Evolutionary conservation across 179 eudicot genomes (phyloP).

Genomic region (Gypsophila paniculata): DNA sequence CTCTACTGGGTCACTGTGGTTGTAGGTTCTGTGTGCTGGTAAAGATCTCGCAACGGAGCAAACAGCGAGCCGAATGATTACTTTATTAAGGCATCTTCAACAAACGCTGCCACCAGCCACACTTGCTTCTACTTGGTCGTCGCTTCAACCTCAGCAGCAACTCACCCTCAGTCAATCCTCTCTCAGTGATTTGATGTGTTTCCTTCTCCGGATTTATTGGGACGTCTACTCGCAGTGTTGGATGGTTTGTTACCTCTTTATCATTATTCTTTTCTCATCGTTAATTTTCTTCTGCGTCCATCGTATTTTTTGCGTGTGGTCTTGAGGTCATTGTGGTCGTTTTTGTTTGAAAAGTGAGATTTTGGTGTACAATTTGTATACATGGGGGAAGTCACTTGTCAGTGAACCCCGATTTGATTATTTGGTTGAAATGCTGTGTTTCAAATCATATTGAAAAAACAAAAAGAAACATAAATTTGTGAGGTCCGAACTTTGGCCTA

Average conservation of each 20-base stretch:
- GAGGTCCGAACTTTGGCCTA: no score
- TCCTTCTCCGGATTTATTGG: background rate
- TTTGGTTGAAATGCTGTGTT: background rate
- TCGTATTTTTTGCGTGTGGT: conserved; percentile 8
- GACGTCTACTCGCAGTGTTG: background rate
- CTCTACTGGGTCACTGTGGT: no score
- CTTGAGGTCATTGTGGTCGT: conserved; percentile 7
- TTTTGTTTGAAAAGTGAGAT: conserved; percentile 16
- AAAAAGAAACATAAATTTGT: background rate
- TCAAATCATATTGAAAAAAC: background rate
- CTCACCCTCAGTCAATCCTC: conserved; percentile 38
- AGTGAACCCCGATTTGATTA: background rate
- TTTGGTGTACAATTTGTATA: conserved; percentile 26
- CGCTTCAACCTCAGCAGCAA: conserved; percentile 44
- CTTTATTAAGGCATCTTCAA: conserved; percentile 37
- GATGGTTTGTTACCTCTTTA: conserved; percentile 9
- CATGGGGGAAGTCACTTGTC: conserved; percentile 15
- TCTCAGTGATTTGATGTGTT: conserved; percentile 25
- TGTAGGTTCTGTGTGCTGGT: conserved; percentile 37
- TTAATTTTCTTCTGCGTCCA: conserved; percentile 14
- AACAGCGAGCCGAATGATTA: conserved; percentile 39
- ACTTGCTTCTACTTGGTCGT: conserved; percentile 35
- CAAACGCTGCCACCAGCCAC: conserved; percentile 36
- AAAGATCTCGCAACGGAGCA: conserved; percentile 42
- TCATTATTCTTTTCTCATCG: conserved; percentile 24